These are phyloP conservation scores for Xerocomellus chrysenteron DNA, from an alignment of 768 basidiomycete species.

Conservation along the genomic window DNA sequence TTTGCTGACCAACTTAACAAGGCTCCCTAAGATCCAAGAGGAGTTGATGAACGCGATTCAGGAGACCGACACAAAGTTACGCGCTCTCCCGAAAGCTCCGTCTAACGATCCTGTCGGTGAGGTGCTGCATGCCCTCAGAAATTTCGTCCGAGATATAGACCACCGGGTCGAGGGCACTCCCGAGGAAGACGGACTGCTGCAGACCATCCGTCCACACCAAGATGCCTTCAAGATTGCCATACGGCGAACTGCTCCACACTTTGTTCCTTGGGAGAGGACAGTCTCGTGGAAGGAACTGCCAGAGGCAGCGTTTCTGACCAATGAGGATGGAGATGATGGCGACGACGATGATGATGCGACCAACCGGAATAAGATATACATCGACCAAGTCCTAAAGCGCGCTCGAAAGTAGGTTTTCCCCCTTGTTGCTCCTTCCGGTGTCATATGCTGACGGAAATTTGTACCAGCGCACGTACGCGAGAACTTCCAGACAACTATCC, in stretches of 20 bases:
- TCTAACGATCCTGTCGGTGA: slow-evolving; percentile 59
- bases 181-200: slow-evolving; percentile 50
- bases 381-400: slow-evolving; percentile 51
- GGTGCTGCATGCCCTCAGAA: slow-evolving; percentile 46
- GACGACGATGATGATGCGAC: too few relatives aligned
- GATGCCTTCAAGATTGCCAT: slow-evolving; percentile 48
- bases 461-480: slow-evolving; percentile 59
- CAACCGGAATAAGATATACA: slow-evolving; percentile 34
- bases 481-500: slow-evolving; percentile 70
- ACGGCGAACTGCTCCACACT: slow-evolving; percentile 53
- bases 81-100: slow-evolving; percentile 47
- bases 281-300: slow-evolving; percentile 1
- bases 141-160: slow-evolving; percentile 46
- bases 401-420: slow-evolving; percentile 45
- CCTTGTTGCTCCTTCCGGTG: neutral
- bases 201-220: slow-evolving; percentile 51
- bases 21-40: slow-evolving; percentile 61
- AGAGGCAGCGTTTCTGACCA: slow-evolving; percentile 32
- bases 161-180: slow-evolving; percentile 54
- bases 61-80: slow-evolving; percentile 35
- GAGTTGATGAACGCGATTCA: slow-evolving; percentile 51
- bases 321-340: slow-evolving; percentile 38
- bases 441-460: neutral
- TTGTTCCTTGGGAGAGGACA: slow-evolving; percentile 46
- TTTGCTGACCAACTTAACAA: slow-evolving; percentile 22